Percentiles rank a stretch among this genome's conserved stretches.
phyloP scores from a whole-genome alignment of 495 filamentous ascomycete genomes.

The Hyaloscypha finlandica region DNA sequence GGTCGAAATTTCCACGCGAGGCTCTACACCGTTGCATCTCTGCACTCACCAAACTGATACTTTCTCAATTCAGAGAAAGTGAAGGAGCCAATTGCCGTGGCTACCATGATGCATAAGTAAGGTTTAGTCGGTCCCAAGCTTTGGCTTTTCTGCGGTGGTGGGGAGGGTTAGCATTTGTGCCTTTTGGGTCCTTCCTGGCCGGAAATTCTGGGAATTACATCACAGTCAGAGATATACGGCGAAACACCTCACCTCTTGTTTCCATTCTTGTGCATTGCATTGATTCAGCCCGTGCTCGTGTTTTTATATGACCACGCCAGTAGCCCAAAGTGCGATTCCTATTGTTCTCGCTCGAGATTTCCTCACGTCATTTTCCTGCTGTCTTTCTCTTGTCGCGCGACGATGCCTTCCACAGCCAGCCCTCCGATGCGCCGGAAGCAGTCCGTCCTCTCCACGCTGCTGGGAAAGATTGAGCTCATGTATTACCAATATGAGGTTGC shows the following conservation, averaged over 20 bases:
- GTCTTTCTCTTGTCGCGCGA: background rate
- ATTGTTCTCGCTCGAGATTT: background rate
- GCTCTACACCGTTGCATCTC: background rate
- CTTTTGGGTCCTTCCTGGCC: background rate
- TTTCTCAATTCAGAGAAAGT: background rate
- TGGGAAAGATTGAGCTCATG: conserved; percentile 70
- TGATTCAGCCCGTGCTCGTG: background rate
- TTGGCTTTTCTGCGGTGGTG: background rate
- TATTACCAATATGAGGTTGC: conserved; percentile 84
- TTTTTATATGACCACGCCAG: too few relatives aligned
- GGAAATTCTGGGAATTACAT: background rate
- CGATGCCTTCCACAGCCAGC: background rate
- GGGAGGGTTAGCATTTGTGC: background rate
- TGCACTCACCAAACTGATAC: background rate
- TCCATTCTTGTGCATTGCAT: background rate
- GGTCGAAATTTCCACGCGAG: background rate
- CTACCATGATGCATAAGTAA: background rate
- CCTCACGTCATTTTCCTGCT: background rate
- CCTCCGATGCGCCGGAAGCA: conserved; percentile 3
- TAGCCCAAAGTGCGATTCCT: background rate
- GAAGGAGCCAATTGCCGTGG: background rate
- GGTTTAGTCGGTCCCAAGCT: background rate
- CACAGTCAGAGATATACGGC: background rate
- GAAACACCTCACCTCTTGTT: background rate
- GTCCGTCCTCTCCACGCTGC: conserved; percentile 33